These are phyloP conservation scores for Malus fusca DNA, from an alignment of 306 rosid genomes.

Conservation along the genomic window DNA sequence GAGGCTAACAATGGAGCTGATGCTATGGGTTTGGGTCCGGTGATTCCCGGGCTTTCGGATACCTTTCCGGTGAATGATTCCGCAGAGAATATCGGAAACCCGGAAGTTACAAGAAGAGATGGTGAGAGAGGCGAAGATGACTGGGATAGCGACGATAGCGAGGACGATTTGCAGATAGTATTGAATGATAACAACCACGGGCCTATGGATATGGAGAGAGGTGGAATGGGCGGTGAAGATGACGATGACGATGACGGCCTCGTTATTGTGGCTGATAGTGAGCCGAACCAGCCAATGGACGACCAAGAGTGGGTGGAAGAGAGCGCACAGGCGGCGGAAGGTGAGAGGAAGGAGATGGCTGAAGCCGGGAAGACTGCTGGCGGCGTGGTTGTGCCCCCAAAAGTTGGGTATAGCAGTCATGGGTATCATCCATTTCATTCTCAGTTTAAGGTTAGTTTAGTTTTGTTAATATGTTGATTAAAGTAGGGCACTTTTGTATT, in stretches of 20 bases:
- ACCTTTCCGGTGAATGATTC: constrained; percentile 13
- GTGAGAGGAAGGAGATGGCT: constrained; percentile 67
- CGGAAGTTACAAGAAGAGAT: constrained; percentile 23
- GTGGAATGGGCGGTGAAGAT: constrained; percentile 40
- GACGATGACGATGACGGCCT: constrained; percentile 55
- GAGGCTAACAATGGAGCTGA: constrained; percentile 37
- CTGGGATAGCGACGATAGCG: constrained; percentile 94
- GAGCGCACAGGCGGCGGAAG: constrained; percentile 34
- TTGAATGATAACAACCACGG: constrained; percentile 68
- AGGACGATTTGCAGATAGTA: constrained; percentile 94
- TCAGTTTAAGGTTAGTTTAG: constrained; percentile 89
- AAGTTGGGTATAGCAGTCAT: constrained; percentile 76
- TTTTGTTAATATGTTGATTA: constrained; percentile 34
- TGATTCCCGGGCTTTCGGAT: constrained; percentile 70
- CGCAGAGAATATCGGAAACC: constrained; percentile 4
- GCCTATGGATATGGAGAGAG: constrained; percentile 63
- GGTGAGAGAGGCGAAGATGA: constrained; percentile 38
- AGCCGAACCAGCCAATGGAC: constrained; percentile 50
- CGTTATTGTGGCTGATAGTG: constrained; percentile 65
- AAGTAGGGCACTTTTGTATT: constrained; percentile 25
- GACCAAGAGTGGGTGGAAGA: constrained; percentile 88
- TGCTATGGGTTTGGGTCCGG: constrained; percentile 42
- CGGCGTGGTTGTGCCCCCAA: constrained; percentile 28
- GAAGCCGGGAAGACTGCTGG: constrained; percentile 49
- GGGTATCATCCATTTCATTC: constrained; percentile 93